Evolutionary conservation across 768 basidiomycete species (phyloP).

Genomic region (Xerocomellus intermedius): DNA sequence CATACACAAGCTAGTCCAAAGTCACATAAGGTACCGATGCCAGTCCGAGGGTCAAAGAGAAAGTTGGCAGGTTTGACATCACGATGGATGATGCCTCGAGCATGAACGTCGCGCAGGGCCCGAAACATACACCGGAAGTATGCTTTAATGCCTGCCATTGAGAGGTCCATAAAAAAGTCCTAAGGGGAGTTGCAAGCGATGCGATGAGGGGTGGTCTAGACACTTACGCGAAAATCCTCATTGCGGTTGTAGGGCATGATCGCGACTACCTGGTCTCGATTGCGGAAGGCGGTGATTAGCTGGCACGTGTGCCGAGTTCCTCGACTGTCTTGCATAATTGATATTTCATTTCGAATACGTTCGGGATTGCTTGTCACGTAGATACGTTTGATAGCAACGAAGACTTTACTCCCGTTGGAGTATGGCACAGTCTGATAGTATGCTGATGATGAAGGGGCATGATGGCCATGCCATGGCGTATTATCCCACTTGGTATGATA

Average conservation of each 20-base stretch:
- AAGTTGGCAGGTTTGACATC: conserved; percentile 99
- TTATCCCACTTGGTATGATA: conserved; percentile 80
- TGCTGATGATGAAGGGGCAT: conserved; percentile 61
- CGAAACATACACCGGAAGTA: conserved; percentile 93
- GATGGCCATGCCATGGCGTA: conserved; percentile 64
- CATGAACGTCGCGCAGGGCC: conserved; percentile 85
- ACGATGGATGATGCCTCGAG: conserved; percentile 86
- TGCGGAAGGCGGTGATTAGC: conserved; percentile 90
- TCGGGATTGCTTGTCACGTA: conserved; percentile 95
- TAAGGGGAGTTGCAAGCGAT: conserved; percentile 27
- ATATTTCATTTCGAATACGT: conserved; percentile 88
- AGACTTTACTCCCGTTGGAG: conserved; percentile 51
- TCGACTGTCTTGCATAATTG: conserved; percentile 83
- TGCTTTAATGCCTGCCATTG: conserved; percentile 72
- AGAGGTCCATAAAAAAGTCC: conserved; percentile 77
- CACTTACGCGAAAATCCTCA: conserved; percentile 89
- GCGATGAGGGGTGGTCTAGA: not conserved
- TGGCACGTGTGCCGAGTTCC: conserved; percentile 88
- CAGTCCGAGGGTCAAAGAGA: conserved; percentile 82
- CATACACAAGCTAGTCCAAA: conserved; percentile 94
- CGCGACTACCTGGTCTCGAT: conserved; percentile 88
- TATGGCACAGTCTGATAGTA: conserved; percentile 55
- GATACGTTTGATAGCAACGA: conserved; percentile 94
- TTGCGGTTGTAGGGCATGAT: conserved; percentile 93
- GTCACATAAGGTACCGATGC: conserved; percentile 86